Conservation (phyloP, 23 red algal species). For the Gracilaria vermiculophylla region DNA sequence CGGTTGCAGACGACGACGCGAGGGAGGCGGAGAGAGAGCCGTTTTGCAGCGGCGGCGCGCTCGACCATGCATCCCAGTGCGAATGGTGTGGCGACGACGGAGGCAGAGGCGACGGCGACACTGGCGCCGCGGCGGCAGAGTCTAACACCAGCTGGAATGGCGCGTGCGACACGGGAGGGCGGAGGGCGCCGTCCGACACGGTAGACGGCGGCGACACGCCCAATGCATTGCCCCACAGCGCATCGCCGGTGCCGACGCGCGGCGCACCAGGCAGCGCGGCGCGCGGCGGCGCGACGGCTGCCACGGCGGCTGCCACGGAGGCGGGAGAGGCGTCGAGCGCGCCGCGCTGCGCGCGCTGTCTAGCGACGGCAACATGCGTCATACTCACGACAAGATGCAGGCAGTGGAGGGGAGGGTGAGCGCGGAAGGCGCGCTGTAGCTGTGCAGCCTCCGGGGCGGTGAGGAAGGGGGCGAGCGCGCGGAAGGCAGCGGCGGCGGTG, state of each 20-base stretch:
- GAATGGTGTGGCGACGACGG: background rate
- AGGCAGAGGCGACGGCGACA: background rate
- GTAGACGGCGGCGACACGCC: background rate
- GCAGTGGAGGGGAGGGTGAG: slow-evolving; percentile 15
- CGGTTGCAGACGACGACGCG: background rate
- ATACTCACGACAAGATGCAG: slow-evolving; percentile 39
- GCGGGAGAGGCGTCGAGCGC: background rate
- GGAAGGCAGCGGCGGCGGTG: slow-evolving; percentile 43
- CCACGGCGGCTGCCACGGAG: no score
- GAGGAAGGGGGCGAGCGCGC: slow-evolving; percentile 37
- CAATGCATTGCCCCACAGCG: background rate
- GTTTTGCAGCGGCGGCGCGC: background rate
- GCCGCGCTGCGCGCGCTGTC: background rate
- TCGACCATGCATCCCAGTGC: slow-evolving; percentile 6
- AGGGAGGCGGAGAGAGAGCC: background rate
- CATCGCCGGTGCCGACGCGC: background rate
- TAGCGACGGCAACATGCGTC: background rate
- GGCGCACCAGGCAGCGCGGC: background rate
- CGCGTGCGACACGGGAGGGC: background rate
- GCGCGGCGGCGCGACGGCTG: no score
- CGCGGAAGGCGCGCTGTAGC: slow-evolving; percentile 18
- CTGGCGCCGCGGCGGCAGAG: background rate
- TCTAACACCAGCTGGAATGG: background rate
- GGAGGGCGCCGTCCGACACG: background rate
- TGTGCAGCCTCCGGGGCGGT: background rate